Conservation (phyloP, 441 rosid species). For the Pelargonium hybrid region DNA sequence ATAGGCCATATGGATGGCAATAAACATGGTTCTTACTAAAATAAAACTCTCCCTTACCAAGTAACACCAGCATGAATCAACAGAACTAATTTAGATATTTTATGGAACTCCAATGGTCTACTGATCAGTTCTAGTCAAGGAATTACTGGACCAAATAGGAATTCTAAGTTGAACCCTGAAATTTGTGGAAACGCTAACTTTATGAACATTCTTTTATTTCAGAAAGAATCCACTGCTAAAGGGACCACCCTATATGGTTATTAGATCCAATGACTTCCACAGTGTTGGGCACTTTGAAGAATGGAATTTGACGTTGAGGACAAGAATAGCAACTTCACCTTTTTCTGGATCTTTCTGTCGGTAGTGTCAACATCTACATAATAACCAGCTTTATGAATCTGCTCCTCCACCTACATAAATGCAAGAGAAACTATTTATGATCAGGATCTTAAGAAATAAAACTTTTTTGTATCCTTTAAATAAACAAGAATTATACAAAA, state of each 20-base stretch:
- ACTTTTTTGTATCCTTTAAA: neutral
- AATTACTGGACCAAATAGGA: neutral
- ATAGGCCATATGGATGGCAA: neutral
- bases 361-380: constrained; percentile 67
- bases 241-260: neutral
- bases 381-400: constrained; percentile 68
- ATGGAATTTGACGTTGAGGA: constrained; percentile 10
- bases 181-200: neutral
- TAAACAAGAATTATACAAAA: neutral
- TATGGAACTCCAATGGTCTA: neutral
- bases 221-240: neutral
- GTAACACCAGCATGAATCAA: neutral
- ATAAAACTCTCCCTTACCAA: neutral
- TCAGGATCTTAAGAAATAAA: neutral
- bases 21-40: neutral
- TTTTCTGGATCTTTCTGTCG: constrained; percentile 86
- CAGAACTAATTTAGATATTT: neutral
- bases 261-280: neutral
- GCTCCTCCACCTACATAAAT: constrained; percentile 43
- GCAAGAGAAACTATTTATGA: constrained; percentile 13
- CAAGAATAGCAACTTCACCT: constrained; percentile 34
- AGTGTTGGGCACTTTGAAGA: neutral
- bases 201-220: neutral
- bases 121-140: neutral
- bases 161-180: neutral